phyloP scores from a whole-genome alignment of 495 filamentous ascomycete genomes.

The Penicillium goetzii region DNA sequence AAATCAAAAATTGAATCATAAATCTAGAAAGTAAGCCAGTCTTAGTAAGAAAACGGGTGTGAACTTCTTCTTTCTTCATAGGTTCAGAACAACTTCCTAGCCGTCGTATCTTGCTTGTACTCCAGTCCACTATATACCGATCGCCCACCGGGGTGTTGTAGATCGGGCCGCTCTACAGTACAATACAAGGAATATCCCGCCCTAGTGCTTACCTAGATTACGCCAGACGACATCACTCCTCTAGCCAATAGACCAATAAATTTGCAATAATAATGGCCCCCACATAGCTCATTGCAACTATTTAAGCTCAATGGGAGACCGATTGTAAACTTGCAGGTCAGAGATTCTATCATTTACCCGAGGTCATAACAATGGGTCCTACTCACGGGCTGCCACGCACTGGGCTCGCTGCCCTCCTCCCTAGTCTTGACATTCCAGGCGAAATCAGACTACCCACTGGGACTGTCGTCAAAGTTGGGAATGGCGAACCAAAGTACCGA shows the following conservation, averaged over 20 bases:
- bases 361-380: neutral
- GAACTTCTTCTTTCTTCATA: no score
- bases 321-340: neutral
- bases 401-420: constrained; percentile 24
- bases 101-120: no score
- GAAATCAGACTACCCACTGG: constrained; percentile 24
- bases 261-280: neutral
- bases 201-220: neutral
- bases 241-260: neutral
- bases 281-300: neutral
- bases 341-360: neutral
- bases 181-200: neutral
- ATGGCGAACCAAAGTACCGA: constrained; percentile 13
- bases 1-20: no score
- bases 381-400: constrained; percentile 17
- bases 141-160: no score
- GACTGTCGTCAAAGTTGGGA: constrained; percentile 7
- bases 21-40: no score
- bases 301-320: neutral
- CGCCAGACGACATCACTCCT: neutral
- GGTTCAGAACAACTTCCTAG: no score
- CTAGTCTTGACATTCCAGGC: constrained; percentile 17
- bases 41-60: no score
- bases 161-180: neutral
- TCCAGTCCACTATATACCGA: no score